Conservation (phyloP, 2,329 filamentous ascomycete species). For the Magnaporthiopsis rhizophila region DNA sequence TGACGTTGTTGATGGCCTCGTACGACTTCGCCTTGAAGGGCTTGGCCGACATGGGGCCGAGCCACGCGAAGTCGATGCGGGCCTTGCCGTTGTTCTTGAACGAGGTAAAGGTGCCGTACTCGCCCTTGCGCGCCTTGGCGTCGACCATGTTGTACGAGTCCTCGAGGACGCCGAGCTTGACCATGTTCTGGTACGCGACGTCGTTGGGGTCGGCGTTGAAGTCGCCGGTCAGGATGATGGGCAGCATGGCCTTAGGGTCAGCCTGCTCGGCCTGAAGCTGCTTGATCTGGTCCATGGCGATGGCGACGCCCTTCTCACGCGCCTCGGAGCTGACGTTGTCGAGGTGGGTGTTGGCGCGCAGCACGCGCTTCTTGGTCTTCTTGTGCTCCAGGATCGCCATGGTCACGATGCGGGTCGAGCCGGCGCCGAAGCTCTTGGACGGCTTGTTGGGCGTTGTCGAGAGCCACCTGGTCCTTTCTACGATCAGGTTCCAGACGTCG, state of each 20-base stretch:
- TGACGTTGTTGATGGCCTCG: constrained; percentile 3
- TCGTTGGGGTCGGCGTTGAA: constrained; percentile 7
- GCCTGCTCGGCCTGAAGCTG: constrained; percentile 15
- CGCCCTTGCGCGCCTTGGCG: neutral
- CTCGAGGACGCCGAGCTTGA: neutral
- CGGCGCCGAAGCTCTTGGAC: constrained; percentile 49
- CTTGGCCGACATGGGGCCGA: constrained; percentile 9
- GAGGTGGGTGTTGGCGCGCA: constrained; percentile 44
- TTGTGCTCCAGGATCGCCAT: constrained; percentile 35
- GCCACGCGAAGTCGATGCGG: constrained; percentile 10
- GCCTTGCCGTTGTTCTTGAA: constrained; percentile 9
- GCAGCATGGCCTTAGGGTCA: neutral
- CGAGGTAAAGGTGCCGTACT: neutral
- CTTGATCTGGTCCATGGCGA: constrained; percentile 31
- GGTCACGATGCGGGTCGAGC: constrained; percentile 36
- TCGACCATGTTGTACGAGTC: constrained; percentile 3
- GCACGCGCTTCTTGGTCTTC: constrained; percentile 27
- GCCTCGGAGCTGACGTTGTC: constrained; percentile 37
- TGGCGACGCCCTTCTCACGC: constrained; percentile 36
- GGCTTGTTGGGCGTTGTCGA: constrained; percentile 48
- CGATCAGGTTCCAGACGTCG: constrained; percentile 39
- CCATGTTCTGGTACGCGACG: constrained; percentile 6
- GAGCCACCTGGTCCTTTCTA: constrained; percentile 53
- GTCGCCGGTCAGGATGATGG: constrained; percentile 9
- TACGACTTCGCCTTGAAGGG: constrained; percentile 4